Conservation (phyloP, 768 basidiomycete genomes). For the Lentinula sp. region DNA sequence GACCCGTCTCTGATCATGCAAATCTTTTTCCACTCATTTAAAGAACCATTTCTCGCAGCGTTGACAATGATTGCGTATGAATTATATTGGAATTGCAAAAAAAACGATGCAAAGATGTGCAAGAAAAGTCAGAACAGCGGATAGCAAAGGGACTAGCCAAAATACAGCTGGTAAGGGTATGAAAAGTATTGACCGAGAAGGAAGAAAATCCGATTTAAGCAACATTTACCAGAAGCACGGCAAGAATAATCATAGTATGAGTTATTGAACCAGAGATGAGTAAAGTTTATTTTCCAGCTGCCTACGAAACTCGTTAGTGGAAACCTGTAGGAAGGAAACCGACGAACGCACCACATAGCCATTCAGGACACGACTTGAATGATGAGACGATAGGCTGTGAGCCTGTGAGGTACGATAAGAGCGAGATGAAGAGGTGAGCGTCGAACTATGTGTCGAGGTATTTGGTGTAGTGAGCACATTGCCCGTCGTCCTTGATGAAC, state of each 20-base stretch:
- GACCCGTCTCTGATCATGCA: neutral
- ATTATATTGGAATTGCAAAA: conserved; percentile 1
- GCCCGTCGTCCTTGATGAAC: conserved; percentile 49
- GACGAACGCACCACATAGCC: conserved; percentile 55
- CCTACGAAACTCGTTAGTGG: conserved; percentile 20
- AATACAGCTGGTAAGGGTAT: conserved; percentile 7
- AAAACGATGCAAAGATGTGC: conserved; percentile 5
- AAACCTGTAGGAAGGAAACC: conserved; percentile 20
- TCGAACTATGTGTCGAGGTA: conserved; percentile 45
- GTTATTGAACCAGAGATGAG: conserved; percentile 6
- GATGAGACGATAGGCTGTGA: conserved; percentile 66
- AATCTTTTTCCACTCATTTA: neutral
- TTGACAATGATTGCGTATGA: neutral
- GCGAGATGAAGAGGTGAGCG: conserved; percentile 54
- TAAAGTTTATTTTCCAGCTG: conserved; percentile 31
- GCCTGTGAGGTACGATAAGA: conserved; percentile 66
- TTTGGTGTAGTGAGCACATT: conserved; percentile 57
- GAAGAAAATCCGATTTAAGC: conserved; percentile 5
- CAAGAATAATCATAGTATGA: conserved; percentile 5
- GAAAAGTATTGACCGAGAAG: neutral
- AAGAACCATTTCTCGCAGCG: neutral
- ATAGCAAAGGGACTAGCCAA: neutral
- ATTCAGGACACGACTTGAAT: conserved; percentile 69
- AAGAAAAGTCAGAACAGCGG: neutral
- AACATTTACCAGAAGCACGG: conserved; percentile 5